Base-by-base conservation (phyloP, 2,329 filamentous ascomycete genomes). In the Setomelanomma holmii region DNA sequence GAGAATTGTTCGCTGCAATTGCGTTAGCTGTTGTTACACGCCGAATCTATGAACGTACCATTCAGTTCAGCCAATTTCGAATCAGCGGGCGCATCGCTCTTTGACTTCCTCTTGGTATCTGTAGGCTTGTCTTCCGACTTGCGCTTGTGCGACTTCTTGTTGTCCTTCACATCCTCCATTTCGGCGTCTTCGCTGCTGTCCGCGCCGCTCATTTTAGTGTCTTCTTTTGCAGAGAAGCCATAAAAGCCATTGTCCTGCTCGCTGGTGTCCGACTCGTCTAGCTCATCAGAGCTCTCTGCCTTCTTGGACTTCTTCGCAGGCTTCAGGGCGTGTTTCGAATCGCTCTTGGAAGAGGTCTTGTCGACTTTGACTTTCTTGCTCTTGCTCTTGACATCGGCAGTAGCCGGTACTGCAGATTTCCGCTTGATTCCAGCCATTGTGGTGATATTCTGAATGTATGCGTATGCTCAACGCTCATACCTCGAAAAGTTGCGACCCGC, bases 1-100 rank as follows among this genome's bases (percentile, higher is more conserved):
- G 88, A 10, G 85, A 88, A 7, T 90, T 91, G 53, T 82, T 90
- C 74, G 85, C 87, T 86, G 53, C 5, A 10, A 12, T 10, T n/a
- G 7, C n/a, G n/a, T n/a, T n/a, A n/a, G n/a, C n/a, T n/a, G n/a
- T n/a, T n/a, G n/a, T n/a, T n/a, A n/a, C n/a, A n/a, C n/a, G n/a
- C n/a, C n/a, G n/a, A n/a, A n/a, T n/a, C n/a, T n/a, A n/a, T n/a
- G n/a, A n/a, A 7, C 61, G 34, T 62, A 73, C 72, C 60, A 52
- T 72, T 71, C 14, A 71, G 45, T 1, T 58, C 63, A 24, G 63
- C 65, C 23, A 69, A 40, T 38, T 59, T 67, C 14, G 68, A 63
- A 33, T 62, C 62, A 11, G 60, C 27, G 10, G 27, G 24, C 6
- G 51, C 61, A 41, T 58, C 51, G 19, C 51, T 47, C 38, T 66